Percentiles rank a stretch among this genome's conserved stretches.
These are phyloP conservation scores for Chondrus crispus DNA, from an alignment of 23 red algal genomes.

Conservation along the genomic window DNA sequence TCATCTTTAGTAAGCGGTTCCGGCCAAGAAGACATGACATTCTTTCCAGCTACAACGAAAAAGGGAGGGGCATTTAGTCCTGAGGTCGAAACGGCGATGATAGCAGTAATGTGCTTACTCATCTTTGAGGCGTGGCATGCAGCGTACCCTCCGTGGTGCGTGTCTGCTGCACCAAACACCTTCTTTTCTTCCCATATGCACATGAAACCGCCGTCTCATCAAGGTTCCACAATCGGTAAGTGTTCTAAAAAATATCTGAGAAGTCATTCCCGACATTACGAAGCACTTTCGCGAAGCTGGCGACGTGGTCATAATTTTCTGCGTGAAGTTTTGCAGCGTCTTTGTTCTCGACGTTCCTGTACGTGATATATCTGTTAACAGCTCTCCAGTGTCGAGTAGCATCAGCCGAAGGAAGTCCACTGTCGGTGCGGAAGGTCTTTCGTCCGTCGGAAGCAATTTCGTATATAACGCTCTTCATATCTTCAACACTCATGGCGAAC, in stretches of 20 bases:
- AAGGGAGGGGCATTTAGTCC: background rate
- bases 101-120: background rate
- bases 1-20: background rate
- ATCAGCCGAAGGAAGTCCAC: background rate
- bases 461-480: background rate
- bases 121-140: background rate
- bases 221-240: background rate
- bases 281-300: background rate
- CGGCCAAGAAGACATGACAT: background rate
- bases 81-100: background rate
- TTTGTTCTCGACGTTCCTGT: background rate
- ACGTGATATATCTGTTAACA: background rate
- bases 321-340: background rate
- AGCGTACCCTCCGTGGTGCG: background rate
- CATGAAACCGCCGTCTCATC: background rate
- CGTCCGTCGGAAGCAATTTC: background rate
- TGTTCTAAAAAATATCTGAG: background rate
- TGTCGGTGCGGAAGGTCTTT: background rate
- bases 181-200: background rate
- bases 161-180: background rate
- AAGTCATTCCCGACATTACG: background rate
- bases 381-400: background rate
- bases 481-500: background rate
- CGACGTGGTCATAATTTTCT: background rate
- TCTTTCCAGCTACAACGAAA: slow-evolving; percentile 1